Base-by-base conservation (phyloP, 2,329 filamentous ascomycete genomes). In the Lachnellula arida region DNA sequence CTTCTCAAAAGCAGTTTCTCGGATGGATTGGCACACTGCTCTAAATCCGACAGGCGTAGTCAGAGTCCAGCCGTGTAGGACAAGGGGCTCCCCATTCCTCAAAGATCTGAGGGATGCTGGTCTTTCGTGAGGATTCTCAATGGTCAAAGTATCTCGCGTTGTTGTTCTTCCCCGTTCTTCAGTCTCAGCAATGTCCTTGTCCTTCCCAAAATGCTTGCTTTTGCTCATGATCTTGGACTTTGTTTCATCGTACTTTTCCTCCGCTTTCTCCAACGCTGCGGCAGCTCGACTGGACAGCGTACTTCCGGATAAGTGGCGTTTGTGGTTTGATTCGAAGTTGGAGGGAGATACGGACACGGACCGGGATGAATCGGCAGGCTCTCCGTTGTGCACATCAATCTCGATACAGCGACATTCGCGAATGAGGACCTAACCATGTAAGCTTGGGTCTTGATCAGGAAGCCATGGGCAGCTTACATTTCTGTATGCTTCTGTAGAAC, bases 321-420 rank as follows among this genome's bases (percentile, higher is more conserved):
- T 73, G 60, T 83, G 80, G 23, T 25, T 25, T n/a, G 44, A 32
- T 6, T 75, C 72, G 9, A 65, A 66, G 55, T 71, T 72, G 71
- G 17, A 75, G 70, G 59, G 67, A 63, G 60, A 67, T 53, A 40
- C 44, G 53, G 50, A 17, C 54, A 40, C 44, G 53, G 50, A 17
- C 54, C 52, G 44, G 53, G 49, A 8, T 53, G 60, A 60, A 44
- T 68, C 62, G 43, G 67, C 53, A 6, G 69, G 64, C 47, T 81
- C 76, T 12, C 91, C 89, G 71, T 97, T 89, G 89, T 92, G 96
- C 3, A 97, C 91, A 68, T 97, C 93, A 54, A 97, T 94, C 71
- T 97, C 92, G 47, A 97, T 91, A 67, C 91, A 97, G 59, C 92
- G 85, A 67, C 92, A 96, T 48, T 89, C 89, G 51, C 84, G 81